These are phyloP conservation scores for Bremia lactucae DNA, from an alignment of 352 stramenopile species.

Conservation along the genomic window DNA sequence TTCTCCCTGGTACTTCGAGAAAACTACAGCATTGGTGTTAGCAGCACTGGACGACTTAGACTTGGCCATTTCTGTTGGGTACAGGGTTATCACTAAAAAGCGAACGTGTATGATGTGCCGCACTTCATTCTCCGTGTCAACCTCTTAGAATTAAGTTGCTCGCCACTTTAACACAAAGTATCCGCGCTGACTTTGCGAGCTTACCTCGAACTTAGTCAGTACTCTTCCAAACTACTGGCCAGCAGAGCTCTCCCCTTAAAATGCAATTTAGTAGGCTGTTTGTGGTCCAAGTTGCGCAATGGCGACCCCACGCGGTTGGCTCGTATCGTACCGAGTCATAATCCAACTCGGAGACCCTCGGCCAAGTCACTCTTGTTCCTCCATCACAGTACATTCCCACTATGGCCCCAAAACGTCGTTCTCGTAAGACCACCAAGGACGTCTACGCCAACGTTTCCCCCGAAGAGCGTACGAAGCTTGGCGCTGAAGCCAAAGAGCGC, in stretches of 20 bases:
- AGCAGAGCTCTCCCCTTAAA: conserved; percentile 19
- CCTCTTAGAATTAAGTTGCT: too few species aligned
- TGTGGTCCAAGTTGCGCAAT: conserved; percentile 7
- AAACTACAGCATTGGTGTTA: conserved; percentile 30
- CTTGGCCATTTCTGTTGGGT: conserved; percentile 17
- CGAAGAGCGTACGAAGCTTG: conserved; percentile 62
- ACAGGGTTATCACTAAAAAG: conserved; percentile 1
- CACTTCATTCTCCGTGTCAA: not conserved
- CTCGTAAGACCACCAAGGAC: conserved; percentile 78
- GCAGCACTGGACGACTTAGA: conserved; percentile 2
- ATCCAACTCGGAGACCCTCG: conserved; percentile 30
- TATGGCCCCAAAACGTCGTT: conserved; percentile 79
- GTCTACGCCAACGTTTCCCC: conserved; percentile 47
- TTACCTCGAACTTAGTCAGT: not conserved
- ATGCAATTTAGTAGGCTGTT: not conserved
- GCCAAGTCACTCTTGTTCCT: conserved; percentile 16
- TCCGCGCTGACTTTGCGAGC: too few species aligned
- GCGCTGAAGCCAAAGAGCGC: conserved; percentile 77
- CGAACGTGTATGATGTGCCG: too few species aligned
- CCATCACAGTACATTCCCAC: conserved; percentile 3
- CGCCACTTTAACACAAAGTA: not conserved
- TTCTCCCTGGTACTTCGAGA: conserved; percentile 74
- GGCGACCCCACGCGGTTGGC: conserved; percentile 18
- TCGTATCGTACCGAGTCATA: conserved; percentile 31
- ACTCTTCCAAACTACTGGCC: conserved; percentile 22